Evolutionary conservation across 495 filamentous ascomycete genomes (phyloP).

Genomic region (Penicillium soppii): DNA sequence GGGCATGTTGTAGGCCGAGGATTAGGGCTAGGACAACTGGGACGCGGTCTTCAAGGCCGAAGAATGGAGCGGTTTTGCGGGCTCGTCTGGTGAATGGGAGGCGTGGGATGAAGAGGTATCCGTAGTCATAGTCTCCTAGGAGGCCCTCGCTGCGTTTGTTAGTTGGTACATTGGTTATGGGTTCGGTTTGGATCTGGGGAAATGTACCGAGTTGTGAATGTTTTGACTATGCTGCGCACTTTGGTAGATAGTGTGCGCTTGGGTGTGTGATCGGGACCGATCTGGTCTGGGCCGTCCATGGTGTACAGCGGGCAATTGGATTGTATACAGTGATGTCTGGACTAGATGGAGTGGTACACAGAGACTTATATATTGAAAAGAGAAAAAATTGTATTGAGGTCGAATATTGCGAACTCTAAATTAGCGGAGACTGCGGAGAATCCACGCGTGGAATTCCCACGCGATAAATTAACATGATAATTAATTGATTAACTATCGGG

Average conservation of each 20-base stretch:
- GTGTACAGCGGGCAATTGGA: slow-evolving; percentile 5
- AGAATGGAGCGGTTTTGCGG: slow-evolving; percentile 70
- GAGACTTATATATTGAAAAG: too few species aligned
- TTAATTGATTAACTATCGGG: too few species aligned
- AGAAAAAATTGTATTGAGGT: not conserved
- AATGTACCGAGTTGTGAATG: slow-evolving; percentile 53
- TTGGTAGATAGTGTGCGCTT: slow-evolving; percentile 40
- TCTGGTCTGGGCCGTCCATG: slow-evolving; percentile 52
- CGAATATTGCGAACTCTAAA: not conserved
- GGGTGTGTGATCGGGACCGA: slow-evolving; percentile 46
- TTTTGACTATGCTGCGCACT: slow-evolving; percentile 33
- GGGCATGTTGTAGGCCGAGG: slow-evolving; percentile 68
- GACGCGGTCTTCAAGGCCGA: slow-evolving; percentile 81
- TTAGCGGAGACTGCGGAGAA: not conserved
- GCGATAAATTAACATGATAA: not conserved
- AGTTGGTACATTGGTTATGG: too few species aligned
- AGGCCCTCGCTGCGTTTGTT: slow-evolving; percentile 64
- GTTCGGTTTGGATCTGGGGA: too few species aligned
- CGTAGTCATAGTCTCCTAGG: slow-evolving; percentile 86
- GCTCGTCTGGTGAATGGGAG: slow-evolving; percentile 77
- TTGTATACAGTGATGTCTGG: too few species aligned
- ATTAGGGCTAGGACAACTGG: slow-evolving; percentile 75
- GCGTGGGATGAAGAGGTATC: slow-evolving; percentile 71
- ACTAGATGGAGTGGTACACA: too few species aligned
- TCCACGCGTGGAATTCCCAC: not conserved